Percentiles rank a stretch among this genome's conserved stretches.
Evolutionary conservation across 129 eudicot genomes (phyloP).

Genomic region (Tanacetum coccineum): DNA sequence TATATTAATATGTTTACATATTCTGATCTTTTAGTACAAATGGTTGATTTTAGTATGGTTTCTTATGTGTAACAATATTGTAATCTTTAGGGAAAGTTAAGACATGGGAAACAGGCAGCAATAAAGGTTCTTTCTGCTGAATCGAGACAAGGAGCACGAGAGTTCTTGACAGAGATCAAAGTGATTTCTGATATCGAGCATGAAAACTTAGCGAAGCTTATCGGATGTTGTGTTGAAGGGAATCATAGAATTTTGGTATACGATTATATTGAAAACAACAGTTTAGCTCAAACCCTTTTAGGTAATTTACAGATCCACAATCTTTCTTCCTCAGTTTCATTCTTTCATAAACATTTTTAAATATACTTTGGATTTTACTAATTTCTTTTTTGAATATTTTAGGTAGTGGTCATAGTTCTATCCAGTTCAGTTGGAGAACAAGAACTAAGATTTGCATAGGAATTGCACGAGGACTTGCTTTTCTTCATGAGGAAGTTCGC

Average conservation of each 20-base stretch:
- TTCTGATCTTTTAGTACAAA: not conserved
- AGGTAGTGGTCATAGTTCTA: constrained; percentile 54
- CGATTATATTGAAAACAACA: constrained; percentile 64
- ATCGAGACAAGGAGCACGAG: constrained; percentile 72
- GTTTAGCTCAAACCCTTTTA: constrained; percentile 63
- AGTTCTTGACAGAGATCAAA: constrained; percentile 74
- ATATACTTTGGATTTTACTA: not conserved
- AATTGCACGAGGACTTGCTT: constrained; percentile 72
- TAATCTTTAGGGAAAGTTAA: constrained; percentile 51
- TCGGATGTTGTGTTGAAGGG: constrained; percentile 69
- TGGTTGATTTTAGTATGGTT: not conserved
- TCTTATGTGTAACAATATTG: constrained; percentile 13
- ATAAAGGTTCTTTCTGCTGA: constrained; percentile 72
- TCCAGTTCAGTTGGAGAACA: constrained; percentile 60
- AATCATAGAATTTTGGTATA: constrained; percentile 66
- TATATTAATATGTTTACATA: not conserved
- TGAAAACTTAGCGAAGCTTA: constrained; percentile 65
- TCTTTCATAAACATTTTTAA: not conserved
- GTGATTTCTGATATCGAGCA: constrained; percentile 62
- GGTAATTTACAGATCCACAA: constrained; percentile 34
- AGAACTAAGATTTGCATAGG: constrained; percentile 57
- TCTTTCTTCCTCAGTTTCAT: not conserved
- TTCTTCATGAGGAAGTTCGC: constrained; percentile 74
- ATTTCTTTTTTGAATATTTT: not conserved
- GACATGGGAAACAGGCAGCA: constrained; percentile 55